Percentiles rank a stretch among this genome's conserved stretches.
These are phyloP conservation scores for Mycena latifolia DNA, from an alignment of 768 basidiomycete genomes.

Conservation along the genomic window DNA sequence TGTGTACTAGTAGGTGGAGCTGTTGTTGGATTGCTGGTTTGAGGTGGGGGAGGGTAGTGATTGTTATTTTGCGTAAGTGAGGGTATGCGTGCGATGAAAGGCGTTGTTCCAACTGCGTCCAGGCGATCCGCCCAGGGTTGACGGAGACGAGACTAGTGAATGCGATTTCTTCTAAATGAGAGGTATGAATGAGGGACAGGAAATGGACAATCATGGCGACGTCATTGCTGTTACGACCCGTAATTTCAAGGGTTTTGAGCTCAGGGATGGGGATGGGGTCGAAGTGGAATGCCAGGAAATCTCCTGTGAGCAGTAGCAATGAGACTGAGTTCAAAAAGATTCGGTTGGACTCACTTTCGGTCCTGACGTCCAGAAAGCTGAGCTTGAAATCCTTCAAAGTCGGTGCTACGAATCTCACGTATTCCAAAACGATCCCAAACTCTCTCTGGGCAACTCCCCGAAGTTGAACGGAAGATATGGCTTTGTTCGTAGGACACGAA, in stretches of 20 bases:
- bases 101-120: constrained; percentile 6
- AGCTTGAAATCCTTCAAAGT: constrained; percentile 20
- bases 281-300: constrained; percentile 9
- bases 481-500: constrained; percentile 17
- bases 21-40: constrained; percentile 13
- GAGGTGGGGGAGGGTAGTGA: constrained; percentile 15
- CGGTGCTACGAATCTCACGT: constrained; percentile 16
- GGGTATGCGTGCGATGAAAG: constrained; percentile 6
- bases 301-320: neutral
- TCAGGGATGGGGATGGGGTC: constrained; percentile 2
- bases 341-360: constrained; percentile 24
- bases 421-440: constrained; percentile 14
- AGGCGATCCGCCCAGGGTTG: constrained; percentile 5
- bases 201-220: constrained; percentile 16
- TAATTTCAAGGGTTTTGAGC: constrained; percentile 13
- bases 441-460: constrained; percentile 24
- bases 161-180: constrained; percentile 15
- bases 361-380: constrained; percentile 20
- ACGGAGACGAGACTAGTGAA: constrained; percentile 12
- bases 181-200: neutral
- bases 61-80: constrained; percentile 11
- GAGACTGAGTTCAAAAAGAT: neutral
- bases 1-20: constrained; percentile 5
- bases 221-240: constrained; percentile 12
- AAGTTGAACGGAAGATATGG: constrained; percentile 23